Percentiles rank a stretch among this genome's conserved stretches.
These are phyloP conservation scores for Symmetrospora coprosmae DNA, from an alignment of 768 basidiomycete genomes.

Conservation along the genomic window DNA sequence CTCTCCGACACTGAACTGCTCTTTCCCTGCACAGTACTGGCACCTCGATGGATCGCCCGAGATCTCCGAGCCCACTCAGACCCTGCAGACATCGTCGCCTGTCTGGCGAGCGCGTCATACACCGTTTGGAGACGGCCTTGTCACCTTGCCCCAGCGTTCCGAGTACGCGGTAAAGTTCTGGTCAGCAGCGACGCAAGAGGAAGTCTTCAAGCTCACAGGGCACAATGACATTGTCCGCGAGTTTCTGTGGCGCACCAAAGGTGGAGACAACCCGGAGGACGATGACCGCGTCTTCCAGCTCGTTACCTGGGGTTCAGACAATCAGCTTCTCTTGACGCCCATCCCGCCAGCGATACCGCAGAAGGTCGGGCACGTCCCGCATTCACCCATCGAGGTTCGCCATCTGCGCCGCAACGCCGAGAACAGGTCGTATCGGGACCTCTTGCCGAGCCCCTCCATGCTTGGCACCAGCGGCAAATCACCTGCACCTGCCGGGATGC, in stretches of 20 bases:
- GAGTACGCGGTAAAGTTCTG: constrained; percentile 76
- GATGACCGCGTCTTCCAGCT: constrained; percentile 50
- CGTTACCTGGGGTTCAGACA: constrained; percentile 76
- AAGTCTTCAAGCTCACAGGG: constrained; percentile 55
- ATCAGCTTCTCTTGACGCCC: constrained; percentile 82
- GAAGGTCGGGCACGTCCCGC: constrained; percentile 37
- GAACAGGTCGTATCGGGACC: constrained; percentile 34
- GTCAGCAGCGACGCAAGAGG: constrained; percentile 37
- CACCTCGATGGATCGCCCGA: constrained; percentile 25
- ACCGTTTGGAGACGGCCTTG: constrained; percentile 76
- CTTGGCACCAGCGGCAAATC: not conserved
- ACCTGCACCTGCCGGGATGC: not conserved
- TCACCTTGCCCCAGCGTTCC: constrained; percentile 62
- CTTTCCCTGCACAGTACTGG: constrained; percentile 30
- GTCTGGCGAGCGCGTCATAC: constrained; percentile 87
- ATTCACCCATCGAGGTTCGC: constrained; percentile 36
- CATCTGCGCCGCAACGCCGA: constrained; percentile 36
- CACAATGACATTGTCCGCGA: constrained; percentile 86
- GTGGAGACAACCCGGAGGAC: constrained; percentile 43
- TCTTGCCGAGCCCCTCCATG: not conserved
- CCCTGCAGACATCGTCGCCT: constrained; percentile 61
- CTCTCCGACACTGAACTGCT: constrained; percentile 7
- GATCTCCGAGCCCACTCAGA: constrained; percentile 24
- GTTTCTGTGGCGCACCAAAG: constrained; percentile 76
- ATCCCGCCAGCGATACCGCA: constrained; percentile 53